A percentile compares a stretch with the other conserved stretches of the same genome.
phyloP scores from a whole-genome alignment of 2,329 filamentous ascomycete species.

The Aspergillus amoenus region DNA sequence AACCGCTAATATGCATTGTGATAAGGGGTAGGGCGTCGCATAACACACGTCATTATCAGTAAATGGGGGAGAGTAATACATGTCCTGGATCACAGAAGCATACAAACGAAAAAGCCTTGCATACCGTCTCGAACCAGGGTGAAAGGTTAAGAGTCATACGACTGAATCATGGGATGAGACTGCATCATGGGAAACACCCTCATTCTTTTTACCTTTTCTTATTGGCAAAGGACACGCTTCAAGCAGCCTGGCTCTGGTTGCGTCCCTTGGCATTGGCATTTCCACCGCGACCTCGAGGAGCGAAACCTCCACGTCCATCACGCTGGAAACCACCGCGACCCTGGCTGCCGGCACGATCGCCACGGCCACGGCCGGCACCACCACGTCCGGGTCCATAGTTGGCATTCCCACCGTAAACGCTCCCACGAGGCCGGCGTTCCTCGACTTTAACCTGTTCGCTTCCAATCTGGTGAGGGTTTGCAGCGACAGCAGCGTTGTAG shows the following conservation, averaged over 20 bases:
- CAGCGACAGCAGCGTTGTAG: conserved; percentile 77
- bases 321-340: conserved; percentile 66
- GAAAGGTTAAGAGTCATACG: conserved; percentile 23
- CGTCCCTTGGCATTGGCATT: conserved; percentile 51
- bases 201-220: conserved; percentile 9
- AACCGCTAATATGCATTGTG: conserved; percentile 45
- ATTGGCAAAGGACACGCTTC: conserved; percentile 18
- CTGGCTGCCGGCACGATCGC: conserved; percentile 65
- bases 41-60: conserved; percentile 43
- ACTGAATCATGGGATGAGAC: conserved; percentile 8
- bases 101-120: conserved; percentile 14
- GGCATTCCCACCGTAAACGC: conserved; percentile 68
- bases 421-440: conserved; percentile 77
- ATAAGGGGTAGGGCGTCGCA: conserved; percentile 33
- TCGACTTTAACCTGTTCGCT: conserved; percentile 83
- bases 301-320: conserved; percentile 66
- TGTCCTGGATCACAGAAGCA: conserved; percentile 27
- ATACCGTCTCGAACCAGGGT: conserved; percentile 21
- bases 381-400: conserved; percentile 61
- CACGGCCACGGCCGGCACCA: conserved; percentile 65
- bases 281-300: conserved; percentile 64
- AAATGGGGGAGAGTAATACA: conserved; percentile 38
- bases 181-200: conserved; percentile 8
- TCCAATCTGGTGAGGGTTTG: conserved; percentile 83
- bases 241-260: conserved; percentile 47